Percentiles rank a stretch among this genome's conserved stretches.
phyloP scores from a whole-genome alignment of 352 stramenopile species.

The Phytophthora sp. region DNA sequence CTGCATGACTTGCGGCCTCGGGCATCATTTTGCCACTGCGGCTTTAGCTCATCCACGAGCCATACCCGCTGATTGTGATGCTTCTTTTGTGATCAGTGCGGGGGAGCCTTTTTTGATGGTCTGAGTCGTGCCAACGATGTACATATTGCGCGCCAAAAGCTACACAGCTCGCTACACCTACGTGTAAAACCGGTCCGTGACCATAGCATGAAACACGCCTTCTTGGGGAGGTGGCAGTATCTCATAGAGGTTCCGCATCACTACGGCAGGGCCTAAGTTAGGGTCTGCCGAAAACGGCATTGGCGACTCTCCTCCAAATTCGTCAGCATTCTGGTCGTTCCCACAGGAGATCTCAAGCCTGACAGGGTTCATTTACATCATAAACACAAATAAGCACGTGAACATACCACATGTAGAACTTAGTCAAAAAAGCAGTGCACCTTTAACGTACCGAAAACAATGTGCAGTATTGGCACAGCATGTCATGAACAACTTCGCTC shows the following conservation, averaged over 20 bases:
- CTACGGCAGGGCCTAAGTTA: conserved; percentile 16
- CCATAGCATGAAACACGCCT: conserved; percentile 6
- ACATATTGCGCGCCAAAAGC: conserved; percentile 18
- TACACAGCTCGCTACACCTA: conserved; percentile 20
- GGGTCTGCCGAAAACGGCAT: conserved; percentile 8
- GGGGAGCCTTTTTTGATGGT: conserved; percentile 1
- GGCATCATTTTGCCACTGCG: not conserved
- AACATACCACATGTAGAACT: conserved; percentile 17
- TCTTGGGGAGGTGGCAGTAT: not conserved
- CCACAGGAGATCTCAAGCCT: conserved; percentile 15
- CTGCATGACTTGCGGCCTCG: not conserved
- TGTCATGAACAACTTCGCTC: conserved; percentile 20
- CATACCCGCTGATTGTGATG: not conserved
- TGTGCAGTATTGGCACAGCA: conserved; percentile 11
- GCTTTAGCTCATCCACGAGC: not conserved
- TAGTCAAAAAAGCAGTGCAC: conserved; percentile 4
- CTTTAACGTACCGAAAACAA: conserved; percentile 4
- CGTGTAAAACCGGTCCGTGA: conserved; percentile 26
- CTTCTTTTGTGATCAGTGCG: not conserved
- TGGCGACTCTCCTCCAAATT: not conserved
- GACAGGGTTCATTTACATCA: conserved; percentile 3
- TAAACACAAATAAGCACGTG: no score
- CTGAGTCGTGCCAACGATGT: conserved; percentile 13
- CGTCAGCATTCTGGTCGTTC: conserved; percentile 2
- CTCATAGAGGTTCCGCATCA: conserved; percentile 8